phyloP scores from a whole-genome alignment of 2,329 filamentous ascomycete genomes.

The Arthrobotrys megalospora region DNA sequence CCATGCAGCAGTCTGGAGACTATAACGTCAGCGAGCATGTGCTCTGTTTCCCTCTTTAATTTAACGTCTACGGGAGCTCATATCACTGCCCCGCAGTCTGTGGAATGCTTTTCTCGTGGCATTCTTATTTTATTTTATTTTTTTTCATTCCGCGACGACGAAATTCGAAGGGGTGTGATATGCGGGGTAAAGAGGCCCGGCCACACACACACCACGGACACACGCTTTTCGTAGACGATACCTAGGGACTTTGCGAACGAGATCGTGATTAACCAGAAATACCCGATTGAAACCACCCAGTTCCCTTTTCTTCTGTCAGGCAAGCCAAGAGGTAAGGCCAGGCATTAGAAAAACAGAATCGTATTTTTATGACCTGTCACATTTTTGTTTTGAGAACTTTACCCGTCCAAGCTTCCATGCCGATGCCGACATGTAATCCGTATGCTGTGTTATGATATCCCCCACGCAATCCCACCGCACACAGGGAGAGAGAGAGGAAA shows the following conservation, averaged over 20 bases:
- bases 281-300: no score
- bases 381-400: constrained; percentile 35
- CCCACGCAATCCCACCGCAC: constrained; percentile 7
- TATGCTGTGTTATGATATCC: constrained; percentile 4
- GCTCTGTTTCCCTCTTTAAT: constrained; percentile 6
- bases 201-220: background rate
- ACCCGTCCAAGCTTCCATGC: background rate
- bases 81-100: constrained; percentile 27
- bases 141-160: no score
- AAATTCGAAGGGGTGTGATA: background rate
- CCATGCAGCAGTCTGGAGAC: constrained; percentile 27
- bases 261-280: no score
- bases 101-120: background rate
- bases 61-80: constrained; percentile 7
- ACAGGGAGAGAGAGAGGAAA: background rate
- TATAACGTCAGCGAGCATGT: constrained; percentile 56
- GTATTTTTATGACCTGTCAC: constrained; percentile 52
- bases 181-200: background rate
- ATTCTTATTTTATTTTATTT: no score
- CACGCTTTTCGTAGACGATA: background rate
- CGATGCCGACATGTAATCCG: background rate
- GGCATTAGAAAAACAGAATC: background rate
- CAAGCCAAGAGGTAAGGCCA: background rate
- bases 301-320: no score
- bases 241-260: background rate